A percentile compares a stretch with the other conserved stretches of the same genome.
These are phyloP conservation scores for Dactylonectria estremocensis DNA, from an alignment of 2,329 filamentous ascomycete genomes.

Conservation along the genomic window DNA sequence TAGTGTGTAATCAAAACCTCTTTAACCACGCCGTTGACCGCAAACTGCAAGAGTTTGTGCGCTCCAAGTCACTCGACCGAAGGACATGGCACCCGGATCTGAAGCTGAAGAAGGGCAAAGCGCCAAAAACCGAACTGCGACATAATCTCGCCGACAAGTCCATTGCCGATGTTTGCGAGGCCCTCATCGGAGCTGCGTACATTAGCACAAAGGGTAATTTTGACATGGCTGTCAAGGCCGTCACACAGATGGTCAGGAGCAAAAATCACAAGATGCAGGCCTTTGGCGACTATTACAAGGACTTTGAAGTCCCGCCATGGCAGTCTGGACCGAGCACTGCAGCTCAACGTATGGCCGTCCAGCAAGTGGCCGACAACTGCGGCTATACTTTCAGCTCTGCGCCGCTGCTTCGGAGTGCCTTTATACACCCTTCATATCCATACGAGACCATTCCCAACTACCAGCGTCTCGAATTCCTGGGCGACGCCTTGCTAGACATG, in stretches of 20 bases:
- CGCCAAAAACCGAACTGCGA: conserved; percentile 58
- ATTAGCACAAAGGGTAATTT: conserved; percentile 64
- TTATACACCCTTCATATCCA: conserved; percentile 89
- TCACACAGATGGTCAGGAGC: conserved; percentile 79
- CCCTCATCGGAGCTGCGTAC: conserved; percentile 89
- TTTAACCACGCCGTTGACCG: conserved; percentile 81
- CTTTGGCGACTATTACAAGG: conserved; percentile 81
- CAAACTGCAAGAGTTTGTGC: conserved; percentile 80
- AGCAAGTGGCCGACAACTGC: conserved; percentile 71
- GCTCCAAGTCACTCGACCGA: conserved; percentile 85
- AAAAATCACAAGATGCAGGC: conserved; percentile 77
- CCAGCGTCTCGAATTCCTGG: conserved; percentile 92
- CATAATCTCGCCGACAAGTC: conserved; percentile 89
- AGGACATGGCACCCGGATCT: conserved; percentile 92
- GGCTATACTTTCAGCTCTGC: conserved; percentile 81
- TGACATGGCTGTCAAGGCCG: conserved; percentile 73
- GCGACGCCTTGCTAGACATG: conserved; percentile 91
- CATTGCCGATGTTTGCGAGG: conserved; percentile 94
- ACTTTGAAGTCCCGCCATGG: conserved; percentile 80
- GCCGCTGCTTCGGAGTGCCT: conserved; percentile 84
- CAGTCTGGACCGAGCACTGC: conserved; percentile 75
- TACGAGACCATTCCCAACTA: conserved; percentile 87
- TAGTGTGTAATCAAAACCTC: conserved; percentile 93
- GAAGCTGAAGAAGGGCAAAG: conserved; percentile 81
- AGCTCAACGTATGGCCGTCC: conserved; percentile 77